phyloP scores from a whole-genome alignment of 2,329 filamentous ascomycete genomes.

The Diplodia scrobiculata region DNA sequence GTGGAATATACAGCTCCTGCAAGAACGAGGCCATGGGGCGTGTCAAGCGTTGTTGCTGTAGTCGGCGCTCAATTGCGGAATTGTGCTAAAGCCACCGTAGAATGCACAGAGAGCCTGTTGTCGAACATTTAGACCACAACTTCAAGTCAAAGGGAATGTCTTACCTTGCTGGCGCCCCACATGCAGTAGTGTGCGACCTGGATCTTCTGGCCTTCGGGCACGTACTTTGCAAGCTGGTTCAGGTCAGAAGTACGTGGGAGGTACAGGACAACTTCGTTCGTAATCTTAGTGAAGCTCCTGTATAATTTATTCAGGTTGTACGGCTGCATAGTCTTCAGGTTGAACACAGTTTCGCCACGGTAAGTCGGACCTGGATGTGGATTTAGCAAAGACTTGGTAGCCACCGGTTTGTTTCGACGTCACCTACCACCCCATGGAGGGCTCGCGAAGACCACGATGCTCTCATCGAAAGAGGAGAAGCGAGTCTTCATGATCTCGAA shows the following conservation, averaged over 20 bases:
- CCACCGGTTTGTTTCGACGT: conserved; percentile 8
- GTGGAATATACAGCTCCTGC: too few species aligned
- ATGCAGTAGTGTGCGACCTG: conserved; percentile 38
- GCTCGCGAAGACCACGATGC: conserved; percentile 68
- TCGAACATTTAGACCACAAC: not conserved
- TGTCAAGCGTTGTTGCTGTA: not conserved
- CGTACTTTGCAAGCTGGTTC: conserved; percentile 44
- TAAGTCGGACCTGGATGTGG: conserved; percentile 61
- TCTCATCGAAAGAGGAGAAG: conserved; percentile 49
- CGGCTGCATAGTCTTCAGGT: conserved; percentile 82
- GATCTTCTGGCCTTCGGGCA: conserved; percentile 39
- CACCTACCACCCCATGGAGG: conserved; percentile 71
- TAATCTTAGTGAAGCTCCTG: conserved; percentile 42
- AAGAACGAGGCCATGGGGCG: not conserved
- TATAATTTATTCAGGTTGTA: conserved; percentile 63
- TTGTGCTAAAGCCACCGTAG: conserved; percentile 14
- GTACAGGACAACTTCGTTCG: conserved; percentile 69
- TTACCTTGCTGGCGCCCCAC: conserved; percentile 29
- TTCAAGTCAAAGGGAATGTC: not conserved
- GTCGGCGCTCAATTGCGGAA: not conserved
- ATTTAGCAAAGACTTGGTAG: conserved; percentile 4
- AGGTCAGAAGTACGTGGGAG: conserved; percentile 65
- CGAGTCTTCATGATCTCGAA: conserved; percentile 68
- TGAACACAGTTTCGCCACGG: conserved; percentile 69
- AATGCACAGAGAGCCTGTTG: conserved; percentile 26